These are phyloP conservation scores for Kappamyces sp. DNA, from an alignment of 192 early-diverging fungal species.

Conservation along the genomic window DNA sequence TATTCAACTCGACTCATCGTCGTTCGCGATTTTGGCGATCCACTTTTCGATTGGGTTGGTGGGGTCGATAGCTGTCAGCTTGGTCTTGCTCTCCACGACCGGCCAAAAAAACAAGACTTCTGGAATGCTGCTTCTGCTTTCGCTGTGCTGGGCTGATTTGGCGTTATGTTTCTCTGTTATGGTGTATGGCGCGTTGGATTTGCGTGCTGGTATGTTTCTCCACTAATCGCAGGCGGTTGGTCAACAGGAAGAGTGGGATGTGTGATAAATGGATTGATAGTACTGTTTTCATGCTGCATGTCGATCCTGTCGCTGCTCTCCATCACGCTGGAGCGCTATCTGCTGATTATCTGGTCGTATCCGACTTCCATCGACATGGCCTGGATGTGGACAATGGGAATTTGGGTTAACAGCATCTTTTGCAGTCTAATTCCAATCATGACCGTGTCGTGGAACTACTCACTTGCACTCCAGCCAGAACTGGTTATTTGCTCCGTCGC, in stretches of 20 bases:
- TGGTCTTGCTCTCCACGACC: constrained; percentile 5
- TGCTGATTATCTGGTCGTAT: neutral
- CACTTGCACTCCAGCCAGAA: no score
- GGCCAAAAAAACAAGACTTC: neutral
- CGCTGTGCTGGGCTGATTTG: constrained; percentile 10
- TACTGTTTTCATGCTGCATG: neutral
- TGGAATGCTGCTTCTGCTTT: constrained; percentile 6
- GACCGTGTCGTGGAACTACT: neutral
- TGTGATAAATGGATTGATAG: neutral
- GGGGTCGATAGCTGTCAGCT: neutral
- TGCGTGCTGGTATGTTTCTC: neutral
- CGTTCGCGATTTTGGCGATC: no score
- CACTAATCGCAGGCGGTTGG: constrained; percentile 2
- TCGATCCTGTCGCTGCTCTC: constrained; percentile 8
- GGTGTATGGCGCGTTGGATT: constrained; percentile 2
- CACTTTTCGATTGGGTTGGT: constrained; percentile 1
- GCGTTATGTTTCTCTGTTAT: neutral
- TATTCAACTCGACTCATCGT: no score
- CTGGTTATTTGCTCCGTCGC: no score
- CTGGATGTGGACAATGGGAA: neutral
- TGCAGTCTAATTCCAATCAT: neutral
- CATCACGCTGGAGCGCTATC: constrained; percentile 8
- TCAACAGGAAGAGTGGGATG: constrained; percentile 9
- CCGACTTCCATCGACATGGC: constrained; percentile 1
- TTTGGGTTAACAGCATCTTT: neutral